Base-by-base conservation (phyloP, 148 eudicot genomes). In the Limonium bicolor region DNA sequence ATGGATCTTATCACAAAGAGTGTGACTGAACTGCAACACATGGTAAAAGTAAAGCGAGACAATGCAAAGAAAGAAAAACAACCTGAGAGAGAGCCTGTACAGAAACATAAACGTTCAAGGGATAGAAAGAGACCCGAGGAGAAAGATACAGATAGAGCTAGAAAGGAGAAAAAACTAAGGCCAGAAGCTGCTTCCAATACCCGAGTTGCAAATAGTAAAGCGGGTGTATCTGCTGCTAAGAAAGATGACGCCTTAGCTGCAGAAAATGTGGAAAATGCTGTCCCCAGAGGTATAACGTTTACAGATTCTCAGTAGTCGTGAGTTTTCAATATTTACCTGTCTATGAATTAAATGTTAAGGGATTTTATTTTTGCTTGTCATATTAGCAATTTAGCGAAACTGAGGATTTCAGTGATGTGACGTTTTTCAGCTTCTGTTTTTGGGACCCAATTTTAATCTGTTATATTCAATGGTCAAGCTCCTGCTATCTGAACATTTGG, bases 1-100 rank as follows among this genome's bases (percentile, higher is more conserved):
- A 40, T 80, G 54, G 88, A 80, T 61, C 79, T 80, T 43, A 69
- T 75, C 18, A 76, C 88, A 29, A 80, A 80, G 63, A 75, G 72
- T 61, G 77, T 69, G 4, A 36, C 57, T 57, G 87, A 79, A 61
- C 63, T 79, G 37, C 72, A 59, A 48, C 52, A 57, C 34, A 79
- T 75, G 21, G 66, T 79, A 55, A 69, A 60, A 55, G 73, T 74
- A 50, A 75, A 59, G 51, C 76, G 60, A 22, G 63, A 55, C 47
- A 63, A 38, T 48, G 22, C 41, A 25, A 69, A 58, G 43, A 71
- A 63, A 52, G 67, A 42, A 33, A 51, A 23, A 45, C 70, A 56
- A 48, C 41, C 51, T 55, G 71, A 63, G 11, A 51, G 53, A 37
- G 55, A 61, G 41, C 46, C 19, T 48, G 71, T 56, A 35, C 46